Evolutionary conservation across 139 green algal species (phyloP), one percentile per base, ranked within the genome.

Genomic region (Parachlorella kessleri): DNA sequence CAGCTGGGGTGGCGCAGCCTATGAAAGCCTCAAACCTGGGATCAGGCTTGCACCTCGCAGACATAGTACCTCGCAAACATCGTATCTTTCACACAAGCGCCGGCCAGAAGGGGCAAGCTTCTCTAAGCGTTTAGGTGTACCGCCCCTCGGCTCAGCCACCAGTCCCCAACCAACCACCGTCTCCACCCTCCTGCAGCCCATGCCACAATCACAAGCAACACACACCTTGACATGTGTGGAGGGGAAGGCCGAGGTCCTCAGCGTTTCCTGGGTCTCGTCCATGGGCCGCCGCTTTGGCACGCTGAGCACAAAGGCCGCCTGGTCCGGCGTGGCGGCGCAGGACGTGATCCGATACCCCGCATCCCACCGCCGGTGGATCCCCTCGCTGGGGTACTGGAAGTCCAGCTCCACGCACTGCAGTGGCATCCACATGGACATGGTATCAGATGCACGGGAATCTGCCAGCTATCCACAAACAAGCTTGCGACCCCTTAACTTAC

Each of bases 331-430:
- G 30, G 96, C 95, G 3, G 97, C 97, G 84, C 93, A 98, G 9
- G 92, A 89, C 39, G 97, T 99, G 81, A 99, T 99, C 68, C 97
- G 87, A 87, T 96, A 99, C 53, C 96, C 96, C 36, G 84, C 87
- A 75, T 99, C 96, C 96, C 96, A 99, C 69, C 96, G 89, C 63
- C 94, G 86, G 90, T 99, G 96, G 82, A 99, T 99, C 81, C 94
- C 96, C 88, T 99, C 97, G 28, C 76, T 92, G 33, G 97, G 95
- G 84, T 99, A 99, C 91, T 99, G 94, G 88, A 99, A 99, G 90
- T 99, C 97, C 81, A 99, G 91, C 93, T 99, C 97, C 67, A 99
- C 96, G 84, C 97, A 98, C 90, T 96, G 85, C 33, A 55, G 35
- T 38, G 36, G 1, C 4, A n/a, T 8, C 6, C 36, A n/a, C 33